Evolutionary conservation across 805 yeast genomes (phyloP).

Genomic region (Kazachstania africana): DNA sequence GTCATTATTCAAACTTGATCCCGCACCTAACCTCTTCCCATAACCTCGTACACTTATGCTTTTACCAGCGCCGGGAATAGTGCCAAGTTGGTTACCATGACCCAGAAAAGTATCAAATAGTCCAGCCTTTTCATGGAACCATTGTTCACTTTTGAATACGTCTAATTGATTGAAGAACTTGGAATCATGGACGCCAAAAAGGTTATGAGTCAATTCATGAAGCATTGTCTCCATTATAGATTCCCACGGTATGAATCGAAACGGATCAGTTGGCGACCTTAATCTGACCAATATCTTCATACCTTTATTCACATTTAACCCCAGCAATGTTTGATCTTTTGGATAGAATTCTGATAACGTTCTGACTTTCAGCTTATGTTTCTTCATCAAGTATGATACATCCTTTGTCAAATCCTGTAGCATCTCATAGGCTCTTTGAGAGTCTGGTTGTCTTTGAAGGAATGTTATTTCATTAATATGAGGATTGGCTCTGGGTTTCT

Average conservation of each 20-base stretch:
- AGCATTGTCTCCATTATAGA: slow-evolving; percentile 71
- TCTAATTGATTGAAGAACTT: slow-evolving; percentile 57
- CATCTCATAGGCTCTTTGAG: slow-evolving; percentile 3
- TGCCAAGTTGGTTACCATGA: slow-evolving; percentile 11
- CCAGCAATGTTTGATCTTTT: slow-evolving; percentile 48
- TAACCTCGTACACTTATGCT: slow-evolving; percentile 1
- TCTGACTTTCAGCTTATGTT: slow-evolving; percentile 52
- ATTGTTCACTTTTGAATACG: slow-evolving; percentile 41
- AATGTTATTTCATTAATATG: slow-evolving; percentile 3
- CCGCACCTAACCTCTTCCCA: slow-evolving; percentile 1
- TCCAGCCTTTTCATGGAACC: slow-evolving; percentile 23
- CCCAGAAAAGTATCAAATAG: slow-evolving; percentile 23
- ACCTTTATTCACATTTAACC: slow-evolving; percentile 75
- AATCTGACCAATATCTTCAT: slow-evolving; percentile 59
- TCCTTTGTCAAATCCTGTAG: slow-evolving; percentile 43
- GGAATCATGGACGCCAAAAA: slow-evolving; percentile 68
- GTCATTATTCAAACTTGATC: not conserved
- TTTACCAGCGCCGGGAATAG: not conserved
- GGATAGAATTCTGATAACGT: slow-evolving; percentile 76
- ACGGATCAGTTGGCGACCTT: slow-evolving; percentile 43
- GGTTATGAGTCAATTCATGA: slow-evolving; percentile 80
- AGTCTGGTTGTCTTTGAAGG: slow-evolving; percentile 3
- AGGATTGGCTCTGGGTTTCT: slow-evolving; percentile 5
- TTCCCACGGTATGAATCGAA: slow-evolving; percentile 47
- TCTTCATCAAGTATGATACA: slow-evolving; percentile 72